Percentiles rank a stretch among this genome's conserved stretches.
phyloP scores from a whole-genome alignment of 345 rosid species.

The Hypericum androsaemum region DNA sequence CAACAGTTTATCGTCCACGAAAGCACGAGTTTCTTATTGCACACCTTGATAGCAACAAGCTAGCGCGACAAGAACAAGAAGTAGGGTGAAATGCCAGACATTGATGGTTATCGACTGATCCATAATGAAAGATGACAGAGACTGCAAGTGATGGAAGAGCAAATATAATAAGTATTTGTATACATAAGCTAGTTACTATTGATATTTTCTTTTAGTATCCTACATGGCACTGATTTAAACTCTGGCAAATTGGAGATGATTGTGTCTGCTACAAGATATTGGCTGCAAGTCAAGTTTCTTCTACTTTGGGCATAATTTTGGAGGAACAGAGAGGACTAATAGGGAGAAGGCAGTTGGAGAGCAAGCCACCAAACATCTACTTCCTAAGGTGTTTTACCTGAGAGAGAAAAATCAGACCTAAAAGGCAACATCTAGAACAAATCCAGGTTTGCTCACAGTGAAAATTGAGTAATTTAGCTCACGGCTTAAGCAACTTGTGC shows the following conservation, averaged over 20 bases:
- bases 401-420: constrained; percentile 28
- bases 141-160: too few species aligned
- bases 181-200: too few species aligned
- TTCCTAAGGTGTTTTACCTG: constrained; percentile 6
- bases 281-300: background rate
- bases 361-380: constrained; percentile 52
- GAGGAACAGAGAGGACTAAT: constrained; percentile 11
- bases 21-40: background rate
- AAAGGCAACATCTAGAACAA: constrained; percentile 7
- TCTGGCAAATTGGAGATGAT: too few species aligned
- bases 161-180: too few species aligned
- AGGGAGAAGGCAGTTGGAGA: constrained; percentile 45
- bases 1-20: background rate
- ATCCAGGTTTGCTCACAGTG: constrained; percentile 9
- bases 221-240: too few species aligned
- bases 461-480: background rate
- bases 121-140: too few species aligned
- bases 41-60: constrained; percentile 29
- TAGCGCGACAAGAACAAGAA: too few species aligned
- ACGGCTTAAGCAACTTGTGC: constrained; percentile 3
- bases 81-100: too few species aligned
- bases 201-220: too few species aligned
- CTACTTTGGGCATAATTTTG: constrained; percentile 9
- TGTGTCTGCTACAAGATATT: too few species aligned
- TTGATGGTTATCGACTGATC: too few species aligned